phyloP scores from a whole-genome alignment of 257 asterid species.

The Coffea eugenioides region DNA sequence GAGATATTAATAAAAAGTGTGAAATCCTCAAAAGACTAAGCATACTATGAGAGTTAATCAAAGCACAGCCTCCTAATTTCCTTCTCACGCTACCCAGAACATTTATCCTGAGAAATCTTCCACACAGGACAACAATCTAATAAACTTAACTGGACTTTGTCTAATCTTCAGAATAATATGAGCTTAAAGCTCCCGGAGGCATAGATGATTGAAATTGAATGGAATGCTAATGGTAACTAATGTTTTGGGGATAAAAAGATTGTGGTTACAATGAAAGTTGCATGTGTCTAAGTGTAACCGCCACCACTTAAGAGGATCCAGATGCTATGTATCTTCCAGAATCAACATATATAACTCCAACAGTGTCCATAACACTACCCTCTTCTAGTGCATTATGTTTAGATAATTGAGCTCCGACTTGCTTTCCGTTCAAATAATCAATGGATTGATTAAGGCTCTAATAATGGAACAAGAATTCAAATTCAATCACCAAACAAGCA shows the following conservation, averaged over 20 bases:
- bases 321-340: conserved; percentile 74
- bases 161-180: background rate
- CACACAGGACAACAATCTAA: background rate
- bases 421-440: conserved; percentile 28
- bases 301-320: conserved; percentile 96
- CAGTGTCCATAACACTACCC: conserved; percentile 69
- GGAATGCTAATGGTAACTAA: background rate
- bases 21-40: background rate
- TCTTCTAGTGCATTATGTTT: conserved; percentile 37
- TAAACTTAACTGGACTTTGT: background rate
- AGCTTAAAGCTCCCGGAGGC: background rate
- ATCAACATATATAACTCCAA: conserved; percentile 94
- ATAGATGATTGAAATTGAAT: background rate
- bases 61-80: background rate
- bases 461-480: conserved; percentile 16
- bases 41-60: background rate
- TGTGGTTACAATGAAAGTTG: background rate
- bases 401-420: conserved; percentile 28
- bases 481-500: conserved; percentile 12
- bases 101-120: background rate
- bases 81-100: background rate
- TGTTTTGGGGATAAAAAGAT: background rate
- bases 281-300: conserved; percentile 39
- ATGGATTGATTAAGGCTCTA: conserved; percentile 35
- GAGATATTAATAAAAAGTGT: no score